phyloP scores from a whole-genome alignment of 2,329 filamentous ascomycete genomes.

The Hymenoscyphus occultus region DNA sequence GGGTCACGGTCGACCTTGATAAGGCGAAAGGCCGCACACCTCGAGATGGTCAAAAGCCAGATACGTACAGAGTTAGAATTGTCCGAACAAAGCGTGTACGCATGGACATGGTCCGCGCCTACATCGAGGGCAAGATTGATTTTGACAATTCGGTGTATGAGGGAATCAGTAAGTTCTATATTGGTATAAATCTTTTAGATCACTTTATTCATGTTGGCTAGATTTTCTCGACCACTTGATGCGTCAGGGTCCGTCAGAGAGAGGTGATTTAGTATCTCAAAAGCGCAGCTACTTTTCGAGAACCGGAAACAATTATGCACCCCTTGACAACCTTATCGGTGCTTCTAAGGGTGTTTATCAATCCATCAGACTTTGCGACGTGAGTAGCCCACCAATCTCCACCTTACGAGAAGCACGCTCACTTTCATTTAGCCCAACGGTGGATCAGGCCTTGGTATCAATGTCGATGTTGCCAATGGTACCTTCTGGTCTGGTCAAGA shows the following conservation, averaged over 20 bases:
- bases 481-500: conserved; percentile 69
- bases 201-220: conserved; percentile 29
- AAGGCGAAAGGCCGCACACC: conserved; percentile 47
- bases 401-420: conserved; percentile 14
- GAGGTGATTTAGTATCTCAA: conserved; percentile 57
- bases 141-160: conserved; percentile 70
- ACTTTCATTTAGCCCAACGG: conserved; percentile 19
- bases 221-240: conserved; percentile 87
- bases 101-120: conserved; percentile 62
- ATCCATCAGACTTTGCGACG: conserved; percentile 72
- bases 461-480: conserved; percentile 88
- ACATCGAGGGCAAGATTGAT: conserved; percentile 56
- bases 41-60: conserved; percentile 27
- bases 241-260: conserved; percentile 70
- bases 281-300: conserved; percentile 76
- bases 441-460: conserved; percentile 68
- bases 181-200: not conserved
- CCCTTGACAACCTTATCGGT: conserved; percentile 65
- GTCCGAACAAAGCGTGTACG: conserved; percentile 65
- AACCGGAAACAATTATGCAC: conserved; percentile 28
- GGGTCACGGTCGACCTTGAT: conserved; percentile 70
- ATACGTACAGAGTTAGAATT: conserved; percentile 60
- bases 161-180: conserved; percentile 60
- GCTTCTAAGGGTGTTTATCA: conserved; percentile 89
- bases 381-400: conserved; percentile 32